Conservation (phyloP, 306 rosid genomes). For the Boehmeria nivea region DNA sequence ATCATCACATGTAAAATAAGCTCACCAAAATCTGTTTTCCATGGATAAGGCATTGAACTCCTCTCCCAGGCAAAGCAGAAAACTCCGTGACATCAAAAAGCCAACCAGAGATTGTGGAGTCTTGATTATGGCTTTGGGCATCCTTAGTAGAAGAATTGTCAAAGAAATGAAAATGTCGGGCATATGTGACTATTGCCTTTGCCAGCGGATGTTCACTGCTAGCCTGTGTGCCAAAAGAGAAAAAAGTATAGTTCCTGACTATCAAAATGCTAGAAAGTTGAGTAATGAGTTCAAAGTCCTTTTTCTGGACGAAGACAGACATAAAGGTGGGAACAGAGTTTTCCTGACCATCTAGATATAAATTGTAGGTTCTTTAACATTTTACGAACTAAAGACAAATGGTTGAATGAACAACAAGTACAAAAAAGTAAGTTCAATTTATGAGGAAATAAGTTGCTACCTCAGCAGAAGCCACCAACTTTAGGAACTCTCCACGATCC, state of each 20-base stretch:
- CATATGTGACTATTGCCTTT: constrained; percentile 87
- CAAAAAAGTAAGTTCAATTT: constrained; percentile 10
- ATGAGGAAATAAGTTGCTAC: constrained; percentile 36
- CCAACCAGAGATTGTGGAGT: constrained; percentile 51
- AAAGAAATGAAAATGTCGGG: constrained; percentile 89
- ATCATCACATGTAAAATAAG: constrained; percentile 7
- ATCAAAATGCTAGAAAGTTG: background rate
- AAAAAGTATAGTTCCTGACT: background rate
- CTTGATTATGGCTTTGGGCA: constrained; percentile 32
- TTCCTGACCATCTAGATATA: no score
- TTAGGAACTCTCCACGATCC: constrained; percentile 91
- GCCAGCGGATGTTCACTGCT: constrained; percentile 96
- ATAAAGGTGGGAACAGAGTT: no score
- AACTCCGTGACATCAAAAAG: constrained; percentile 75
- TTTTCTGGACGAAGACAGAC: no score
- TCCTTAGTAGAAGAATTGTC: constrained; percentile 51
- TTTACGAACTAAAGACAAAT: no score
- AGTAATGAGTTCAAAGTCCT: no score
- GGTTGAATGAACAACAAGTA: no score
- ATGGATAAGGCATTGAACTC: constrained; percentile 60
- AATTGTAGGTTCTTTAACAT: no score
- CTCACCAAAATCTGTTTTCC: constrained; percentile 67
- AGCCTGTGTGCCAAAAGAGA: constrained; percentile 44
- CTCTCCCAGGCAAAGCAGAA: constrained; percentile 82
- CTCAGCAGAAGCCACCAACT: constrained; percentile 97